phyloP scores from a whole-genome alignment of 2,329 filamentous ascomycete species.

The Colletotrichum endophyticum region DNA sequence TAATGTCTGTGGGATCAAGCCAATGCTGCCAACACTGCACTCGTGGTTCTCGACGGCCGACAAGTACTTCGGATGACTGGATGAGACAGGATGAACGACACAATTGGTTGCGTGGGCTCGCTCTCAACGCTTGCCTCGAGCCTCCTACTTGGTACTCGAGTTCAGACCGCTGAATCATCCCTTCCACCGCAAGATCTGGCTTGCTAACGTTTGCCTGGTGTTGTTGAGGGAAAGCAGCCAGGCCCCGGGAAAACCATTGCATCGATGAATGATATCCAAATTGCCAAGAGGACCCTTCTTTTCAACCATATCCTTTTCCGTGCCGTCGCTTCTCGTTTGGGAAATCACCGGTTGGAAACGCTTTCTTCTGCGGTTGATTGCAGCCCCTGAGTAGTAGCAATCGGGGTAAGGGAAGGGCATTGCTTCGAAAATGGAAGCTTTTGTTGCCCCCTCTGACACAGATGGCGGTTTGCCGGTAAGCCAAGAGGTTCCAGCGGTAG shows the following conservation, averaged over 20 bases:
- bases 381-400: background rate
- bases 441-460: background rate
- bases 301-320: conserved; percentile 1
- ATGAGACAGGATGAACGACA: background rate
- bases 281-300: conserved; percentile 11
- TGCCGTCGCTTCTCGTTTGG: background rate
- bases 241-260: background rate
- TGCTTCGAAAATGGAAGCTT: background rate
- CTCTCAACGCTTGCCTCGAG: background rate
- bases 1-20: background rate
- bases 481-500: background rate
- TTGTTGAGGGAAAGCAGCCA: background rate
- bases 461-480: conserved; percentile 3
- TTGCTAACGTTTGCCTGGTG: background rate
- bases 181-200: background rate
- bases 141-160: background rate
- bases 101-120: background rate
- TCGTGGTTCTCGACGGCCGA: background rate
- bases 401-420: background rate
- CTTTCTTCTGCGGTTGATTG: conserved; percentile 6
- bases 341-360: background rate
- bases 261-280: background rate
- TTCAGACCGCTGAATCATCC: background rate
- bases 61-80: conserved; percentile 2
- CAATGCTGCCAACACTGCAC: conserved; percentile 3